phyloP scores from a whole-genome alignment of 2,329 filamentous ascomycete genomes.

The Arthroderma sp. region DNA sequence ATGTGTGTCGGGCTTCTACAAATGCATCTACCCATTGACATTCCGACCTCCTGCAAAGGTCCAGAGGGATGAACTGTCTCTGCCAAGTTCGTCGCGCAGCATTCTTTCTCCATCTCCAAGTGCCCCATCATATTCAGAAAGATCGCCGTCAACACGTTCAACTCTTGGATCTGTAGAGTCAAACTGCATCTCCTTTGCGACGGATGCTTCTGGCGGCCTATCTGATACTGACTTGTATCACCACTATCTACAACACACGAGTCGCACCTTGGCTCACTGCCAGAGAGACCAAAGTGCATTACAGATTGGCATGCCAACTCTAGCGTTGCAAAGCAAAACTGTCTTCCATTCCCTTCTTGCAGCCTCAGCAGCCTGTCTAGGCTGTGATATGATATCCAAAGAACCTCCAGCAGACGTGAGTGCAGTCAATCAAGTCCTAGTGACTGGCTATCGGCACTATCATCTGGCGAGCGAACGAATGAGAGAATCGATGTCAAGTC shows the following conservation, averaged over 20 bases:
- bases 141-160: conserved; percentile 4
- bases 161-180: background rate
- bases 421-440: conserved; percentile 6
- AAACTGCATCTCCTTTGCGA: background rate
- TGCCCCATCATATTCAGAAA: background rate
- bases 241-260: conserved; percentile 7
- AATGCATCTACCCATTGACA: conserved; percentile 5
- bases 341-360: conserved; percentile 10
- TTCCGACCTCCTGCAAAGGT: background rate
- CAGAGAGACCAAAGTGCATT: conserved; percentile 4
- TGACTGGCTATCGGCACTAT: conserved; percentile 14
- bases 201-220: background rate
- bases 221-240: conserved; percentile 6
- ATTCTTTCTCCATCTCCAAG: conserved; percentile 2
- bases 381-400: conserved; percentile 13
- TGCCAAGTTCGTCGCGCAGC: background rate
- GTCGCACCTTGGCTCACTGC: conserved; percentile 3
- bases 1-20: conserved; percentile 1
- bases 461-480: conserved; percentile 15
- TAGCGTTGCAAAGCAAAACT: conserved; percentile 2
- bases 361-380: conserved; percentile 13
- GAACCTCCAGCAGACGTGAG: conserved; percentile 2
- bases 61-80: background rate
- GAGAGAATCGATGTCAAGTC: conserved; percentile 12
- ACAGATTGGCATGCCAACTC: conserved; percentile 6